Evolutionary conservation across 2,329 filamentous ascomycete species (phyloP).

Genomic region (Magnaporthiopsis rhizophila): DNA sequence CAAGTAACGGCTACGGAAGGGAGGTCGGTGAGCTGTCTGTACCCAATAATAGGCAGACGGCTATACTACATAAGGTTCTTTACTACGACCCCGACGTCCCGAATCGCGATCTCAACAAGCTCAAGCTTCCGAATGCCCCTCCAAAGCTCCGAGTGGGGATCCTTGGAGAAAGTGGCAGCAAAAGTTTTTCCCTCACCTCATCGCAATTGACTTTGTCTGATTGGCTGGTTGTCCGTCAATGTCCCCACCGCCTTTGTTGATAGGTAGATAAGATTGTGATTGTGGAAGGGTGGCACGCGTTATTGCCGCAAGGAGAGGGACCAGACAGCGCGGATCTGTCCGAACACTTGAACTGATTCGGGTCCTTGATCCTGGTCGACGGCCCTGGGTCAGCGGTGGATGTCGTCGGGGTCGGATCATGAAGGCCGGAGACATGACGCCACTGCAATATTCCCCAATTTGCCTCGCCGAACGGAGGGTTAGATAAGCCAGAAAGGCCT

Average conservation of each 20-base stretch:
- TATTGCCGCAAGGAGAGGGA: background rate
- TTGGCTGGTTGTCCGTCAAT: background rate
- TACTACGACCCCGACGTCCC: background rate
- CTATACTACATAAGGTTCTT: background rate
- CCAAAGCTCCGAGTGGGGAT: conserved; percentile 3
- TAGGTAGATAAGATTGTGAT: background rate
- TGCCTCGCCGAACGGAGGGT: background rate
- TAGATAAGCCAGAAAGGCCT: background rate
- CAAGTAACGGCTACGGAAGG: background rate
- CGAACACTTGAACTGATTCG: background rate
- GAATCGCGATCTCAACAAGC: background rate
- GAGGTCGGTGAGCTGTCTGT: background rate
- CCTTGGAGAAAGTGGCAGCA: conserved; percentile 1
- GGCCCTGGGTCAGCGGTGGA: background rate
- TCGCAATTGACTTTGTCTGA: background rate
- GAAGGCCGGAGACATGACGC: background rate
- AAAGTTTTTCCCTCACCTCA: background rate
- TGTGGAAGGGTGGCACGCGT: background rate
- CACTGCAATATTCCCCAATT: background rate
- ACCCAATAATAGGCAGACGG: background rate
- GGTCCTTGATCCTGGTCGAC: background rate
- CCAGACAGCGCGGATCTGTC: background rate
- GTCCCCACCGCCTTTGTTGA: background rate
- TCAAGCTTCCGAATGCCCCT: conserved; percentile 2
- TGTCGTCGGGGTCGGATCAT: no score